Base-by-base conservation (phyloP, 805 yeast genomes). In the Metschnikowia picachoensis region DNA sequence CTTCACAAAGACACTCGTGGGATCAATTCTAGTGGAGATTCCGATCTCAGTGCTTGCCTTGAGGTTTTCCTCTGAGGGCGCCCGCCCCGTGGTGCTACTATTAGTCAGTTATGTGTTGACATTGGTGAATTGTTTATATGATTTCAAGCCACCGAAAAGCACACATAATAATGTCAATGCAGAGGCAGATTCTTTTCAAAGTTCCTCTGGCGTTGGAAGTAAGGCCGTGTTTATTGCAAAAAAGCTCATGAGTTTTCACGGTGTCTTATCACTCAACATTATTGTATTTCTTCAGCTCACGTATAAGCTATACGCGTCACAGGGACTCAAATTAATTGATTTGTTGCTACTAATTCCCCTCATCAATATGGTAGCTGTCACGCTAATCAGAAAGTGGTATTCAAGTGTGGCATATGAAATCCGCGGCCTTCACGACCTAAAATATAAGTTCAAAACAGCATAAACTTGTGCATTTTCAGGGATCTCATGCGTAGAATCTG, bases 391-490 rank as follows among this genome's bases (percentile, higher is more conserved):
- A 29, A 43, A 51, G 33, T 56, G 60, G 56, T 52, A 50, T 37
- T 17, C 28, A 2, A 47, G 43, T 16, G 39, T 48, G n/a, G 30
- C 44, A 14, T 31, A 30, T 3, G 56, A 56, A 4, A 50, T 61
- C 13, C 35, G 36, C 9, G 49, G 39, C 9, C 52, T 61, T 33
- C 47, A 48, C 36, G 47, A 43, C 11, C 41, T 58, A 34, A 49
- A 49, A 43, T 61, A 61, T 41, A 60, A 61, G 48, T 61, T 44
- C 50, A 61, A 61, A 43, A 52, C 47, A 29, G 62, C 56, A 3
- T 60, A 39, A 39, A 20, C 25, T 20, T 5, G 7, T 12, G 4
- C 30, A 33, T 8, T 4, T 30, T n/a, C 9, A 2, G 13, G 33
- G 9, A 8, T 30, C 8, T 30, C 13, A n/a, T 13, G 33, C n/a